These are phyloP conservation scores for Thinopyrum elongatum DNA, from an alignment of 176 grass and related monocot genomes.

Conservation along the genomic window DNA sequence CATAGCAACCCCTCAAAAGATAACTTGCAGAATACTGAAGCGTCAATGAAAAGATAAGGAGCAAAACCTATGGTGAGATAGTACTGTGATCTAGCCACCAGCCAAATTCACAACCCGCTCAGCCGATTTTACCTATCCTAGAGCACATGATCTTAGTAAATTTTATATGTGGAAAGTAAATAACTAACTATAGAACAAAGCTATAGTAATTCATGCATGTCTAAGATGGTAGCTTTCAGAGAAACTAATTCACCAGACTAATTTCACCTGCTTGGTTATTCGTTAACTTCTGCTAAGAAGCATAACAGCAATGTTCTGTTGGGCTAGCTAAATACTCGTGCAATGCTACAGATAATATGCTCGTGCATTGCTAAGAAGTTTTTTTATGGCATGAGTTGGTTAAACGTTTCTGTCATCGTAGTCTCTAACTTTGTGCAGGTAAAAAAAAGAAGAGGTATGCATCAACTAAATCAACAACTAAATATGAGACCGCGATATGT, in stretches of 20 bases:
- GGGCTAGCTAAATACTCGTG: not conserved
- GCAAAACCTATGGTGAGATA: not conserved
- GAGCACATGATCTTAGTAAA: not conserved
- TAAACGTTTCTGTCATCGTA: not conserved
- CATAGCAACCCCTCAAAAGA: not conserved
- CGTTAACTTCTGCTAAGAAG: not conserved
- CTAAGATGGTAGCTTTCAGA: not conserved
- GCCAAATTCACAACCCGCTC: not conserved
- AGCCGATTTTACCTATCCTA: not conserved
- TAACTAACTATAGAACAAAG: not conserved
- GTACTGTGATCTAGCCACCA: not conserved
- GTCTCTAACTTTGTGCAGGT: not conserved
- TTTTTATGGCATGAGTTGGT: not conserved
- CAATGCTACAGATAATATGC: not conserved
- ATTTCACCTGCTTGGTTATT: not conserved
- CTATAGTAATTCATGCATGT: not conserved
- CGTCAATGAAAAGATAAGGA: not conserved
- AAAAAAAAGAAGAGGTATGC: not conserved
- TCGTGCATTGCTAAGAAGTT: not conserved
- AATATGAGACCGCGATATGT: not conserved
- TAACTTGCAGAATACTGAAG: conserved; percentile 6
- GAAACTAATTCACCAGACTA: not conserved
- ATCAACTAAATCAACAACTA: not conserved
- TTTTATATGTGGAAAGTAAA: not conserved
- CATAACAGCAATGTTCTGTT: not conserved